These are phyloP conservation scores for Crinitomyces ghanaensis DNA, from an alignment of 805 yeast genomes.

Conservation along the genomic window DNA sequence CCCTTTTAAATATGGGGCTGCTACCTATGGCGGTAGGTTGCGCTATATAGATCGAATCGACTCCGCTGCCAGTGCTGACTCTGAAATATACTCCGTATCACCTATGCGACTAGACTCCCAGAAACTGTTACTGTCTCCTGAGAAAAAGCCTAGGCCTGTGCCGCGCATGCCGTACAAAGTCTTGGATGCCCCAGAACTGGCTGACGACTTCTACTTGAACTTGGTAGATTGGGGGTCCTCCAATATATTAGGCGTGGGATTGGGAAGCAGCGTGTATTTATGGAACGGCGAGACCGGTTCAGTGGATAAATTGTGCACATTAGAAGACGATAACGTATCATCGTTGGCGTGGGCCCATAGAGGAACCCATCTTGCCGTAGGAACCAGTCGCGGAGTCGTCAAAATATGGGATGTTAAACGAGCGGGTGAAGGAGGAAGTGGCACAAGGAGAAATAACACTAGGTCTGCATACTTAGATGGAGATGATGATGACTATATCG, in stretches of 20 bases:
- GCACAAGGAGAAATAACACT: too few relatives aligned
- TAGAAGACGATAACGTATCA: conserved; percentile 63
- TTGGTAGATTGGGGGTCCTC: conserved; percentile 93
- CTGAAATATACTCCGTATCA: conserved; percentile 66
- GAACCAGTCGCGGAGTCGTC: conserved; percentile 75
- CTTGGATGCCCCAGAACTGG: conserved; percentile 89
- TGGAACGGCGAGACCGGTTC: conserved; percentile 84
- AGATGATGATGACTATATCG: too few relatives aligned
- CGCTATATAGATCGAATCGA: conserved; percentile 4
- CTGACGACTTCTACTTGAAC: conserved; percentile 87
- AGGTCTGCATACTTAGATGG: too few relatives aligned
- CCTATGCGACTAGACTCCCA: conserved; percentile 89
- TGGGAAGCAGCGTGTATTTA: conserved; percentile 76
- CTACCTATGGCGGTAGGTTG: background rate
- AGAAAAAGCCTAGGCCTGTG: conserved; percentile 64
- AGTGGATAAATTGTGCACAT: conserved; percentile 69
- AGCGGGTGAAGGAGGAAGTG: too few relatives aligned
- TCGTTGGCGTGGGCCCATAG: conserved; percentile 88
- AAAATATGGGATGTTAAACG: conserved; percentile 92
- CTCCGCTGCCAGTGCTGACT: conserved; percentile 41
- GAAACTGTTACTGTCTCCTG: conserved; percentile 65
- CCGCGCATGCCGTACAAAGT: conserved; percentile 86
- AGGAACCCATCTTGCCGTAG: conserved; percentile 90
- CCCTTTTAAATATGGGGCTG: conserved; percentile 1
- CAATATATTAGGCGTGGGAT: conserved; percentile 80